Evolutionary conservation across 2,329 filamentous ascomycete species (phyloP).

Genomic region (Xylariaceae sp.): DNA sequence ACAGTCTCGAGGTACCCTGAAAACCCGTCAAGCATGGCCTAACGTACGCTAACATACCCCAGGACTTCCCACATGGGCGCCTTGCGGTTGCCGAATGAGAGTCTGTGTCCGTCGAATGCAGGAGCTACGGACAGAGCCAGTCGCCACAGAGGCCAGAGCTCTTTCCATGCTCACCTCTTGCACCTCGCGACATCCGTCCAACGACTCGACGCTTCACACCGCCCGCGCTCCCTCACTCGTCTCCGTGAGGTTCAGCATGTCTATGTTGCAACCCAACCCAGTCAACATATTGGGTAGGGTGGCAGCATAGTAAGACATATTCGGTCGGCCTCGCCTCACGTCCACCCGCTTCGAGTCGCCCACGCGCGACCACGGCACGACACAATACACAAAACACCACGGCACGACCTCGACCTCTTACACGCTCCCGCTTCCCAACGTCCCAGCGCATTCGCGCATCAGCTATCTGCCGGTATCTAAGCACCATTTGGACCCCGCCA

Average conservation of each 20-base stretch:
- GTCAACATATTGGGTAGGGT: constrained; percentile 29
- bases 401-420: neutral
- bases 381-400: constrained; percentile 13
- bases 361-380: constrained; percentile 5
- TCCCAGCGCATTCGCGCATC: neutral
- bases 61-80: too few relatives aligned
- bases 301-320: constrained; percentile 30
- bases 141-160: too few relatives aligned
- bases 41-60: too few relatives aligned
- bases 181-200: too few relatives aligned
- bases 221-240: neutral
- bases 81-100: too few relatives aligned
- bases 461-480: too few relatives aligned
- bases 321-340: constrained; percentile 18
- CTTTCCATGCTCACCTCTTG: too few relatives aligned
- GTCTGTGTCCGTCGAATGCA: too few relatives aligned
- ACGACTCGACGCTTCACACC: neutral
- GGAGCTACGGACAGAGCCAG: too few relatives aligned
- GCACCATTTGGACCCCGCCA: too few relatives aligned
- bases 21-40: too few relatives aligned
- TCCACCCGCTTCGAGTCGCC: constrained; percentile 13
- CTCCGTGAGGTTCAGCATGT: neutral
- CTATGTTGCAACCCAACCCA: constrained; percentile 30
- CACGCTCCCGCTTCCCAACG: constrained; percentile 15
- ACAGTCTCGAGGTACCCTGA: too few relatives aligned